Base-by-base conservation (phyloP, 202 grass and related monocot species). In the Setaria italica region DNA sequence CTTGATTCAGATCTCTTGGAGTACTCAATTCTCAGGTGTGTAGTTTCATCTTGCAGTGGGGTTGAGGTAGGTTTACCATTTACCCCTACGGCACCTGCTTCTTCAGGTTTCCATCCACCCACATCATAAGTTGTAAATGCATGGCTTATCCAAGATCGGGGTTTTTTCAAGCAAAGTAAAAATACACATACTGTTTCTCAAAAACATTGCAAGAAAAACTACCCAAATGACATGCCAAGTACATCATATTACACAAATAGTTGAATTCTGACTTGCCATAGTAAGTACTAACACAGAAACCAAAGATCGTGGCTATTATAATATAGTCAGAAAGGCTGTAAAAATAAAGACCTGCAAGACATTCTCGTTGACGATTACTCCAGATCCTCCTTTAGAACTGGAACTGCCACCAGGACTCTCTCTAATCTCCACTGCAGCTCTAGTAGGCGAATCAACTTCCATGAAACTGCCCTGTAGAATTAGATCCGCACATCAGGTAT, bases 381-480 rank as follows among this genome's bases (percentile, higher is more conserved):
- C 82, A 16, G 78, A 74, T 55, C 75, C 88, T 74, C 48, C 70
- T 67, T 90, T 88, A 21, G 83, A 72, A 19, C 0, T 37, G 29
- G 83, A 72, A 19, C 0, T 37, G 29, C 69, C 65, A 80, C 55
- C 34, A 73, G 43, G 16, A 33, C 48, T 62, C 11, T 84, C 88
- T 77, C 58, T 84, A 25, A 76, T 77, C 56, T 82, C 70, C 58
- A 78, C 39, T 67, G 77, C 45, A 86, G 75, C 60, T 77, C 68
- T 80, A 72, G 63, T 45, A 81, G 82, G 80, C 1, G 11, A 29
- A 90, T 93, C 86, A 86, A 86, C 78, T 76, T 93, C 83, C 82
- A 90, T 90, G 17, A 80, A 72, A 83, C 70, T 84, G 63, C 77
- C 79, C 91, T 93, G 86, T 58, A 84, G 48, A 90, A 66, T 65